These are phyloP conservation scores for Hippophae gyantsensis DNA, from an alignment of 306 rosid species.

Conservation along the genomic window DNA sequence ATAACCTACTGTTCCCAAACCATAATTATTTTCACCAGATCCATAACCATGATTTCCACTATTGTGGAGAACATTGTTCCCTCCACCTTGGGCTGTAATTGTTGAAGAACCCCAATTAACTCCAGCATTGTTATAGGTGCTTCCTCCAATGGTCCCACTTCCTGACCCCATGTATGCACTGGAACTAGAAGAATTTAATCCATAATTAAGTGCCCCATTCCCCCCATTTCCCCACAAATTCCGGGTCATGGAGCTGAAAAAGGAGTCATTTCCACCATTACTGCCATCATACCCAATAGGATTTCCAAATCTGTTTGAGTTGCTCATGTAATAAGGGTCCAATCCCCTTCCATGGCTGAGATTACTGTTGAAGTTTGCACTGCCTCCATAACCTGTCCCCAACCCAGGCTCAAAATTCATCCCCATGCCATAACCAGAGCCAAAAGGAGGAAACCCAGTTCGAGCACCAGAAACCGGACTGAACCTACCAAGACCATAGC, in stretches of 20 bases:
- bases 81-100: conserved; percentile 56
- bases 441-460: conserved; percentile 61
- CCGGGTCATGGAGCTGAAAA: conserved; percentile 62
- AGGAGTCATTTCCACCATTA: conserved; percentile 65
- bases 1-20: conserved; percentile 69
- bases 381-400: conserved; percentile 59
- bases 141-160: conserved; percentile 61
- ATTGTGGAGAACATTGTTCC: conserved; percentile 47
- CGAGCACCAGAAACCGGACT: conserved; percentile 63
- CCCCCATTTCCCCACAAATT: conserved; percentile 79
- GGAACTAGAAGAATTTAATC: conserved; percentile 49
- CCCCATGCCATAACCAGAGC: conserved; percentile 71
- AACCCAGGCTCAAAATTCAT: conserved; percentile 71
- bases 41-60: conserved; percentile 61
- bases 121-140: conserved; percentile 60
- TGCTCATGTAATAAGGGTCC: conserved; percentile 54
- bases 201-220: conserved; percentile 28
- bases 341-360: conserved; percentile 66
- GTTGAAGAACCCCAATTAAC: conserved; percentile 68
- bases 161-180: conserved; percentile 67
- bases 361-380: conserved; percentile 50
- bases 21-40: conserved; percentile 54
- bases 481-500: conserved; percentile 71
- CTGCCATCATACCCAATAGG: conserved; percentile 59
- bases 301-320: conserved; percentile 53